These are phyloP conservation scores for Plantago elongata DNA, from an alignment of 257 asterid genomes.

Conservation along the genomic window DNA sequence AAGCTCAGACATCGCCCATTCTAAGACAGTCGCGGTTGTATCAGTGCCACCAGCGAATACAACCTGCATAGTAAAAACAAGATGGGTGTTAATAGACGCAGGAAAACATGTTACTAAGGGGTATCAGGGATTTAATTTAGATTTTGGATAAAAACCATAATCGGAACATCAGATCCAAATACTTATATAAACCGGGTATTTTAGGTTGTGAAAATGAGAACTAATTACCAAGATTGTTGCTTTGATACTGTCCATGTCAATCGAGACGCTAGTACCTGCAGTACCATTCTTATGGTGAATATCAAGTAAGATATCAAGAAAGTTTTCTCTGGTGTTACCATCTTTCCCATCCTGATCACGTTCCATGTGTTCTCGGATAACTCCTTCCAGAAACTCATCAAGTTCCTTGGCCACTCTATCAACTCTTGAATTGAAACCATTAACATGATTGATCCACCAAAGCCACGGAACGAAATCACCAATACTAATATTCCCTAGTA, in stretches of 20 bases:
- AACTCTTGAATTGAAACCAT: constrained; percentile 28
- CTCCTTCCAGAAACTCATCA: constrained; percentile 35
- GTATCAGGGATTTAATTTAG: too few relatives aligned
- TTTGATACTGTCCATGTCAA: constrained; percentile 27
- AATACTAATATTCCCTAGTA: constrained; percentile 24
- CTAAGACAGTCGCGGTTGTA: constrained; percentile 27
- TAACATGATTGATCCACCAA: constrained; percentile 27
- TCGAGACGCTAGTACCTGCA: background rate
- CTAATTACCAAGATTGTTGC: constrained; percentile 39
- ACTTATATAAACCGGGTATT: too few relatives aligned
- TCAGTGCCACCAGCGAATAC: constrained; percentile 49
- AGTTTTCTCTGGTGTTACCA: constrained; percentile 11
- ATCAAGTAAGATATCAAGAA: constrained; percentile 45
- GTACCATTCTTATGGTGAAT: constrained; percentile 13
- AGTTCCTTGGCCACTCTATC: constrained; percentile 25
- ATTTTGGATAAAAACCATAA: too few relatives aligned
- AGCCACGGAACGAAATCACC: constrained; percentile 44
- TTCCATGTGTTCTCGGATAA: constrained; percentile 28
- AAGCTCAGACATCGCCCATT: constrained; percentile 47
- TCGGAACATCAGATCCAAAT: too few relatives aligned
- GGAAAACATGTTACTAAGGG: too few relatives aligned
- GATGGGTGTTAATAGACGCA: background rate
- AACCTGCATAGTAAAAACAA: constrained; percentile 24
- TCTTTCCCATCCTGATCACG: background rate
- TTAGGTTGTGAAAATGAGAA: too few relatives aligned